These are phyloP conservation scores for Diatrype stigma DNA, from an alignment of 2,329 filamentous ascomycete genomes.

Conservation along the genomic window DNA sequence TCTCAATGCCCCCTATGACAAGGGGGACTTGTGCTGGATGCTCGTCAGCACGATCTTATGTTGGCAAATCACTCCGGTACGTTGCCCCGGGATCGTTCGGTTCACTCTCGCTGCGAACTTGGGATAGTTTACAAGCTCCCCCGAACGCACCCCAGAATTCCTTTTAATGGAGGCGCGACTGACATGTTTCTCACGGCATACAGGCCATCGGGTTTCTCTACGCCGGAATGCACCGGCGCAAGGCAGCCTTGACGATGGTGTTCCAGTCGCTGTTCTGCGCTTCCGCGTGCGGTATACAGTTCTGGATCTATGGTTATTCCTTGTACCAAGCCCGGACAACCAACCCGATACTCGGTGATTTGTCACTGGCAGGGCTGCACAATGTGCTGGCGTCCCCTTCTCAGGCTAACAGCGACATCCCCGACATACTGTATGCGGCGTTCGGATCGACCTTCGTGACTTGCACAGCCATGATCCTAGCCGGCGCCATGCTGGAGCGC, in stretches of 20 bases:
- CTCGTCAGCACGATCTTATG: slow-evolving; percentile 33
- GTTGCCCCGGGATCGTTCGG: not conserved
- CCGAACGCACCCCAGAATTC: too few relatives aligned
- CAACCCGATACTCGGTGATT: slow-evolving; percentile 31
- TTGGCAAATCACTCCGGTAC: slow-evolving; percentile 33
- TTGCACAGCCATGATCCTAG: slow-evolving; percentile 35
- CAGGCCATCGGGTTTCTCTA: slow-evolving; percentile 35
- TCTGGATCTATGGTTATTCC: slow-evolving; percentile 44
- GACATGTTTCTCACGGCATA: not conserved
- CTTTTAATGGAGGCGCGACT: not conserved
- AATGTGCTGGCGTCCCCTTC: slow-evolving; percentile 34
- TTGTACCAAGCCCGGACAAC: slow-evolving; percentile 35
- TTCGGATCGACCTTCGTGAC: slow-evolving; percentile 36
- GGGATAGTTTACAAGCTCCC: too few relatives aligned
- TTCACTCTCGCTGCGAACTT: not conserved
- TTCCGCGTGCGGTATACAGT: slow-evolving; percentile 41
- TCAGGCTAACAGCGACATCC: slow-evolving; percentile 32
- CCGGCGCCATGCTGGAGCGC: slow-evolving; percentile 34
- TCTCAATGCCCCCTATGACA: slow-evolving; percentile 41
- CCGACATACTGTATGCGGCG: slow-evolving; percentile 34
- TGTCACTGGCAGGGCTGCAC: slow-evolving; percentile 31
- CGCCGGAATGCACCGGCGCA: slow-evolving; percentile 34
- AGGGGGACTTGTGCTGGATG: slow-evolving; percentile 42
- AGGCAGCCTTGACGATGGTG: slow-evolving; percentile 40
- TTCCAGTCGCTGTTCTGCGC: slow-evolving; percentile 44